Evolutionary conservation across 2,329 filamentous ascomycete species (phyloP), one percentile per base, ranked within the genome.

Genomic region (Monosporascus sp.): DNA sequence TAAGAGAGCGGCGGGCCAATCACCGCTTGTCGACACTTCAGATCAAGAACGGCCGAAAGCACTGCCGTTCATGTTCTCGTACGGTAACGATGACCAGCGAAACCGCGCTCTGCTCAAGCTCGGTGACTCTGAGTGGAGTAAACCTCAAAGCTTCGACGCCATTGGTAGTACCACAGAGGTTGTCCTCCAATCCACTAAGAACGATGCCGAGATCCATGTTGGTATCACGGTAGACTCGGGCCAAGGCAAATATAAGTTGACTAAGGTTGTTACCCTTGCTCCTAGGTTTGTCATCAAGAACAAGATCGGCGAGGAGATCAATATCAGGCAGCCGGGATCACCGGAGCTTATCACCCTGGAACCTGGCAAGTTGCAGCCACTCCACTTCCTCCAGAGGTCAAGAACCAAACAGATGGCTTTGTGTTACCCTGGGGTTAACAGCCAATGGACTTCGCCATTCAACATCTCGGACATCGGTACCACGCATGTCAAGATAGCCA

Each of bases 361-460:
- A 65, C 77, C 85, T 18, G 87, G 89, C n/a, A 85, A 91, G 27
- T 76, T 97, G 24, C 83, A 93, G 51, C 90, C 95, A 11, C 77
- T 99, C 39, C 88, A 96, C 65, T 97, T 95, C 75, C 78, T 99
- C 65, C 89, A 93, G 60, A 89, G 90, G 69, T 85, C 84, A 14
- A 79, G 83, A 1, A 83, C 88, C 44, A 97, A 97, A 67, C 94
- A 99, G 68, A 75, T 99, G 6, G 96, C 90, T 57, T 76, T 99
- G 7, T 96, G 92, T 70, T 96, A 95, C 69, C 89, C 92, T 0
- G 94, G 93, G 0, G 83, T 97, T 46, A 95, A 96, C 72, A 97
- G 96, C 66, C 90, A 94, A 62, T 99, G 94, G 94, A 96, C 93
- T 0, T 94, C 94, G 14, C 92, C 94, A 0, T 97, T 99, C 77